phyloP scores from a whole-genome alignment of 495 filamentous ascomycete species.

The Stereocaulon alpinum region DNA sequence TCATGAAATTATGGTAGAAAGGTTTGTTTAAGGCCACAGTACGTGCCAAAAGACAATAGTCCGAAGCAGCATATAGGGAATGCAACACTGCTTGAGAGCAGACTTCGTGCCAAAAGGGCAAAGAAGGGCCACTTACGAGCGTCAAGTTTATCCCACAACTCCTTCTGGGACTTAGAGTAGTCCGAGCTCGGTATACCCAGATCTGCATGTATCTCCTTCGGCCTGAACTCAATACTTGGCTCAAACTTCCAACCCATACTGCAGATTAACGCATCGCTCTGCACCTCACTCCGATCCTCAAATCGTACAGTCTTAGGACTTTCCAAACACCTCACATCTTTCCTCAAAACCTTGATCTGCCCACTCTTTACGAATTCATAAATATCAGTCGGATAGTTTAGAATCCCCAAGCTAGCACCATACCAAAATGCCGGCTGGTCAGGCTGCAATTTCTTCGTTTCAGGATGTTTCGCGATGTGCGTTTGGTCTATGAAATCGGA shows the following conservation, averaged over 20 bases:
- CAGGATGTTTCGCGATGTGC: slow-evolving; percentile 49
- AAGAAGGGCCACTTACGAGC: not conserved
- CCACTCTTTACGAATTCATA: slow-evolving; percentile 51
- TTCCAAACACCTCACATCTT: slow-evolving; percentile 46
- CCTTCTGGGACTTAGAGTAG: slow-evolving; percentile 5
- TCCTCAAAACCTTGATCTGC: slow-evolving; percentile 47
- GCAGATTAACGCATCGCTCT: slow-evolving; percentile 56
- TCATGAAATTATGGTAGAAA: too few relatives aligned
- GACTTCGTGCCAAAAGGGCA: too few relatives aligned
- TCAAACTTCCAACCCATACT: slow-evolving; percentile 58
- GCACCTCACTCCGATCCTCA: slow-evolving; percentile 42
- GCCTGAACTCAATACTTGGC: slow-evolving; percentile 53
- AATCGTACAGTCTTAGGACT: slow-evolving; percentile 41
- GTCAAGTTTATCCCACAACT: slow-evolving; percentile 18
- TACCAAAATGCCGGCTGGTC: slow-evolving; percentile 55
- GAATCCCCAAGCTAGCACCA: slow-evolving; percentile 50
- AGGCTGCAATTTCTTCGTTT: slow-evolving; percentile 53
- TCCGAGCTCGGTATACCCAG: slow-evolving; percentile 26
- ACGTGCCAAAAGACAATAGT: too few relatives aligned
- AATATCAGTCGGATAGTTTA: slow-evolving; percentile 60
- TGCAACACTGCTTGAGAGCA: too few relatives aligned
- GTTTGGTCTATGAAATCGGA: slow-evolving; percentile 36
- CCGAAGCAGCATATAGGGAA: too few relatives aligned
- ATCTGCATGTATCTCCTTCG: slow-evolving; percentile 34
- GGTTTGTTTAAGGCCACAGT: too few relatives aligned